phyloP scores from a whole-genome alignment of 495 filamentous ascomycete species.

The Usnea hakonensis region DNA sequence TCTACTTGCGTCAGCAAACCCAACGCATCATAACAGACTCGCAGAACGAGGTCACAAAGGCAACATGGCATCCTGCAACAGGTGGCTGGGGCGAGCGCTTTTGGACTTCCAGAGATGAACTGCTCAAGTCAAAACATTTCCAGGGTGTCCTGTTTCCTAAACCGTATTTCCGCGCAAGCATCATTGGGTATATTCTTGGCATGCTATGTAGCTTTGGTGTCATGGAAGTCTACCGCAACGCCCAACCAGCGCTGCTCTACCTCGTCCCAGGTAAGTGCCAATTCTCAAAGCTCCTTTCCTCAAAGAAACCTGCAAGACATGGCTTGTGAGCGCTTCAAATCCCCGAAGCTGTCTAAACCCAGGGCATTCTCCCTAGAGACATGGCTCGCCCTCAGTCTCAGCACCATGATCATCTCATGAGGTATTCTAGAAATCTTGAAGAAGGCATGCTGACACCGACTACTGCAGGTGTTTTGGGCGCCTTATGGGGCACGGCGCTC shows the following conservation, averaged over 20 bases:
- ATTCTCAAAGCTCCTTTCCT: too few relatives aligned
- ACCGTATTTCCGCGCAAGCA: slow-evolving; percentile 73
- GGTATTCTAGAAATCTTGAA: too few relatives aligned
- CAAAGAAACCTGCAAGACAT: too few relatives aligned
- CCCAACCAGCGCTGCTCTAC: slow-evolving; percentile 88
- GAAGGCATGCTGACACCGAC: too few relatives aligned
- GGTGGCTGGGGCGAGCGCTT: slow-evolving; percentile 78
- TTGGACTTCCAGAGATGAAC: slow-evolving; percentile 51
- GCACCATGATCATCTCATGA: too few relatives aligned
- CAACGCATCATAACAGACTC: background rate
- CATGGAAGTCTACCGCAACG: slow-evolving; percentile 70
- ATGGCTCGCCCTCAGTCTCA: too few relatives aligned
- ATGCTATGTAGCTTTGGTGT: slow-evolving; percentile 72
- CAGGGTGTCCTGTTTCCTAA: slow-evolving; percentile 56
- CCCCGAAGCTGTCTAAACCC: too few relatives aligned
- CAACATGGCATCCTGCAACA: slow-evolving; percentile 52
- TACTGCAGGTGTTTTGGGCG: slow-evolving; percentile 65
- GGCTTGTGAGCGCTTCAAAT: too few relatives aligned
- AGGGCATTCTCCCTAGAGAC: too few relatives aligned
- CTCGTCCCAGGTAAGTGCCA: slow-evolving; percentile 89
- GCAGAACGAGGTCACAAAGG: slow-evolving; percentile 35
- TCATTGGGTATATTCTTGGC: slow-evolving; percentile 71
- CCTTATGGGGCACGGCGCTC: slow-evolving; percentile 73
- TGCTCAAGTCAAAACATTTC: background rate
- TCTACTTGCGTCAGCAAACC: slow-evolving; percentile 56